Evolutionary conservation across 1,284 basidiomycete species (phyloP).

Genomic region (Ceratobasidium sp.): DNA sequence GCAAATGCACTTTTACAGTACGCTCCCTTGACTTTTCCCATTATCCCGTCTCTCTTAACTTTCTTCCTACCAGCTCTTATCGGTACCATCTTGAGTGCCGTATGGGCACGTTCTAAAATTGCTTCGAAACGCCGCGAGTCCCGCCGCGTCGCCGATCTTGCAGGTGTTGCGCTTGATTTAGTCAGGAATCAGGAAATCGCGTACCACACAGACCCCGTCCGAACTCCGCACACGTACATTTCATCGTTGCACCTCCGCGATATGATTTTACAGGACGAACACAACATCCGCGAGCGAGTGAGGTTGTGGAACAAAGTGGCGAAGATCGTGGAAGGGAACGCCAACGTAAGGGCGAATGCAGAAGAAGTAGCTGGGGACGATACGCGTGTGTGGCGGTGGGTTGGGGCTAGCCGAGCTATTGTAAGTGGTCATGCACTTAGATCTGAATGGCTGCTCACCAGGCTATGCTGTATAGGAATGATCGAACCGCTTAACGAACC

Average conservation of each 20-base stretch:
- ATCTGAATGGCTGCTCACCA: not conserved
- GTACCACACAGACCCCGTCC: slow-evolving; percentile 87
- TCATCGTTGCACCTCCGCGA: slow-evolving; percentile 94
- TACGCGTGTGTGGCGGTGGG: slow-evolving; percentile 86
- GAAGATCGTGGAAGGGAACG: slow-evolving; percentile 90
- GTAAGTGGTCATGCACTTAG: slow-evolving; percentile 21
- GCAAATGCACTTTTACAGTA: slow-evolving; percentile 77
- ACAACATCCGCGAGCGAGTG: slow-evolving; percentile 75
- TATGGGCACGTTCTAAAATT: slow-evolving; percentile 62
- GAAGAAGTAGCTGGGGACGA: slow-evolving; percentile 91
- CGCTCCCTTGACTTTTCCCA: slow-evolving; percentile 52
- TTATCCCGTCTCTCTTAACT: slow-evolving; percentile 52
- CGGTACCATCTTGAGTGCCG: slow-evolving; percentile 55
- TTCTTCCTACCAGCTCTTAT: slow-evolving; percentile 55
- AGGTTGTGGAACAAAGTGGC: slow-evolving; percentile 90
- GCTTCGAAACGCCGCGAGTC: slow-evolving; percentile 72
- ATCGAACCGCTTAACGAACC: not conserved
- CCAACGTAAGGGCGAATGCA: slow-evolving; percentile 91
- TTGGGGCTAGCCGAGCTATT: slow-evolving; percentile 61
- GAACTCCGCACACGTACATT: slow-evolving; percentile 82
- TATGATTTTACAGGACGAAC: slow-evolving; percentile 85
- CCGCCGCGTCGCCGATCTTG: slow-evolving; percentile 79
- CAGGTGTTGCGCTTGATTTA: slow-evolving; percentile 82
- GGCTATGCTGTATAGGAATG: not conserved
- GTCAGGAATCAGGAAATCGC: slow-evolving; percentile 89